phyloP scores from a whole-genome alignment of 2,329 filamentous ascomycete species.

The Penicillium sp. region DNA sequence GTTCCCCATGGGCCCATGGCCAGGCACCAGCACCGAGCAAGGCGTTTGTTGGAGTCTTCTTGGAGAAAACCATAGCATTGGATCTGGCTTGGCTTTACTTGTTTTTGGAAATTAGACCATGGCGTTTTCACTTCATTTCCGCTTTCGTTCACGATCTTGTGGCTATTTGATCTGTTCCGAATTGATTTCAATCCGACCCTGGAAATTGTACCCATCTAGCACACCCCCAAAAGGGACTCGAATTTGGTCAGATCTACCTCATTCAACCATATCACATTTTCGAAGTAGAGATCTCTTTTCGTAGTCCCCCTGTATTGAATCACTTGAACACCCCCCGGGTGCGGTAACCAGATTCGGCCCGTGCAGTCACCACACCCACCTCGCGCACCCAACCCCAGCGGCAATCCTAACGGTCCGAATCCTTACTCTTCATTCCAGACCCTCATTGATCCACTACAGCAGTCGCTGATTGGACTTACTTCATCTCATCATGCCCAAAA shows the following conservation, averaged over 20 bases:
- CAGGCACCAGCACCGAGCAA: conserved; percentile 2
- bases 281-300: background rate
- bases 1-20: background rate
- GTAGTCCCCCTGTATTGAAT: background rate
- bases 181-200: background rate
- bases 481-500: background rate
- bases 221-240: background rate
- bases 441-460: background rate
- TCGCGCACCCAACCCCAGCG: conserved; percentile 2
- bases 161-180: background rate
- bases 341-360: conserved; percentile 1
- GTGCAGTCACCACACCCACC: conserved; percentile 6
- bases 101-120: background rate
- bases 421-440: background rate
- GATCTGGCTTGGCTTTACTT: background rate
- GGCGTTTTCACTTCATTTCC: background rate
- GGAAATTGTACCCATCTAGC: background rate
- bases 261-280: background rate
- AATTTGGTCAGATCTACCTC: background rate
- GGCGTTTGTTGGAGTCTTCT: background rate
- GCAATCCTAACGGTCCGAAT: background rate
- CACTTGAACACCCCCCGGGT: background rate
- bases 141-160: background rate
- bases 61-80: background rate
- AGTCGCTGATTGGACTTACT: background rate